phyloP scores from a whole-genome alignment of 345 rosid species.

The Lepidium didymum region DNA sequence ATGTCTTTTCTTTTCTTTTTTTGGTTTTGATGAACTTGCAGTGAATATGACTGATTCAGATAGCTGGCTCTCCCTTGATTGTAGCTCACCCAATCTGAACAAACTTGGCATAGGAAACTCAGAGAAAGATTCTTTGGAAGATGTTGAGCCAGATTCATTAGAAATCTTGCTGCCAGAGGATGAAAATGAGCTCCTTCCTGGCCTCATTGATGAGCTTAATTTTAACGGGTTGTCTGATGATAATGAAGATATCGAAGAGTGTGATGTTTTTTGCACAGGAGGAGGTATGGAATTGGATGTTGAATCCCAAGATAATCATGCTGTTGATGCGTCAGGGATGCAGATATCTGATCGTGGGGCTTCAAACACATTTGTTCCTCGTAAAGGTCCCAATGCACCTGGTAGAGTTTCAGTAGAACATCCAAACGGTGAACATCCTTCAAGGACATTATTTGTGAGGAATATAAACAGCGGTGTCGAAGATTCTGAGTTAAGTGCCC shows the following conservation, averaged over 20 bases:
- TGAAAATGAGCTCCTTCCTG: conserved; percentile 84
- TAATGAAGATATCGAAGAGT: conserved; percentile 74
- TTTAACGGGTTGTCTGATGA: conserved; percentile 51
- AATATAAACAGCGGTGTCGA: conserved; percentile 94
- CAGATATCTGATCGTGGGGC: conserved; percentile 46
- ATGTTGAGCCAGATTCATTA: conserved; percentile 39
- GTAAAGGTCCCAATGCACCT: conserved; percentile 45
- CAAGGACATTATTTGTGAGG: conserved; percentile 87
- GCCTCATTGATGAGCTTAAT: conserved; percentile 74
- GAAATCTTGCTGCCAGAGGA: conserved; percentile 68
- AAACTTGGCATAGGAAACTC: conserved; percentile 43
- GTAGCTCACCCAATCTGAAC: conserved; percentile 39
- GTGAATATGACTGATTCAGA: conserved; percentile 57
- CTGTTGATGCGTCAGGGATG: conserved; percentile 39
- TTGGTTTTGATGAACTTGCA: conserved; percentile 33
- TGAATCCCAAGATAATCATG: conserved; percentile 50
- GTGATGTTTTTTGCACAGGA: conserved; percentile 74
- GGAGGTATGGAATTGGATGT: conserved; percentile 87
- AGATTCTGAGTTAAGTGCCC: conserved; percentile 72
- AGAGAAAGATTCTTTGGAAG: conserved; percentile 43
- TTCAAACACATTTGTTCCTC: conserved; percentile 39
- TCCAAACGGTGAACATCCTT: conserved; percentile 97
- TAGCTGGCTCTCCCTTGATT: conserved; percentile 42
- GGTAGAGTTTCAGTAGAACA: conserved; percentile 83
- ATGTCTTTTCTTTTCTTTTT: not conserved